Conservation (phyloP, 1,139 yeast species). For the Blastobotrys elegans region DNA sequence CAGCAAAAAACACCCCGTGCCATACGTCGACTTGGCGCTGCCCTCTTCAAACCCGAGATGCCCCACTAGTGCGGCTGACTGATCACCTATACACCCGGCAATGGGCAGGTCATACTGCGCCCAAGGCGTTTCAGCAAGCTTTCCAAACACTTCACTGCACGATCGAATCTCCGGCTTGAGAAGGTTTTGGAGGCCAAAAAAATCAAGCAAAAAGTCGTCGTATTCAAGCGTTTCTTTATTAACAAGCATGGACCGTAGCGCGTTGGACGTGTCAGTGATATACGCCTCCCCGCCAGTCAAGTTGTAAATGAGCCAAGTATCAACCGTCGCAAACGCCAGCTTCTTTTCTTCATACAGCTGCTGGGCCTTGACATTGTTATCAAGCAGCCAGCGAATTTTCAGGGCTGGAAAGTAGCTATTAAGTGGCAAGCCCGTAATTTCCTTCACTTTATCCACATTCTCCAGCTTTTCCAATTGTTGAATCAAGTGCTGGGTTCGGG, state of each 20-base stretch:
- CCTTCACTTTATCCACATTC: conserved; percentile 57
- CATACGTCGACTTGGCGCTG: conserved; percentile 93
- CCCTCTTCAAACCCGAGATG: conserved; percentile 83
- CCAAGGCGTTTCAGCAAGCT: conserved; percentile 34
- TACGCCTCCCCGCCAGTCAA: conserved; percentile 64
- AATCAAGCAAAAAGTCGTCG: conserved; percentile 68
- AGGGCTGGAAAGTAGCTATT: conserved; percentile 92
- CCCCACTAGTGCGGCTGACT: conserved; percentile 89
- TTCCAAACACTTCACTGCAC: conserved; percentile 75
- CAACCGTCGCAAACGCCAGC: conserved; percentile 90
- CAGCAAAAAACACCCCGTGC: conserved; percentile 89
- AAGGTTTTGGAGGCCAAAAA: conserved; percentile 70
- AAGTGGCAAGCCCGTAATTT: conserved; percentile 77
- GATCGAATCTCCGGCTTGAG: conserved; percentile 76
- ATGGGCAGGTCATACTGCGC: conserved; percentile 55
- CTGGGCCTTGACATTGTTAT: conserved; percentile 65
- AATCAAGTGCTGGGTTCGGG: conserved; percentile 69
- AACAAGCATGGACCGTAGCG: conserved; percentile 88
- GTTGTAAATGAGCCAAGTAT: conserved; percentile 88
- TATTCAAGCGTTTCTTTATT: conserved; percentile 71
- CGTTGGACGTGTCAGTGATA: conserved; percentile 87
- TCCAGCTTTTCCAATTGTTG: conserved; percentile 56
- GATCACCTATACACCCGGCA: conserved; percentile 92
- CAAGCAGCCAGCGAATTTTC: conserved; percentile 84
- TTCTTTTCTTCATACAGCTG: conserved; percentile 71